phyloP scores from a whole-genome alignment of 495 filamentous ascomycete genomes.

The Xylaria palmicola region DNA sequence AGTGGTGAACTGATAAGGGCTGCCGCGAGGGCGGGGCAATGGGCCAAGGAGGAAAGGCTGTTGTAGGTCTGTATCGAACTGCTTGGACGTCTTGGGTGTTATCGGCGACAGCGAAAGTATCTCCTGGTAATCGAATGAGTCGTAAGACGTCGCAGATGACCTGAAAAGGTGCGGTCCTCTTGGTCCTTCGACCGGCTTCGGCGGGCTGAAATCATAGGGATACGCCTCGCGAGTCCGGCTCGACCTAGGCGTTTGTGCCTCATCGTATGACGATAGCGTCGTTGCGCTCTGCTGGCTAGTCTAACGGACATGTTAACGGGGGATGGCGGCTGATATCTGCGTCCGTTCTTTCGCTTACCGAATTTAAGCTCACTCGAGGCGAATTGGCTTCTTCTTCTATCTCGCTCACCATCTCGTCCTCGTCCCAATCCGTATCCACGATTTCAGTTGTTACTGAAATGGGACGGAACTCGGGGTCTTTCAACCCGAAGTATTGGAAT shows the following conservation, averaged over 20 bases:
- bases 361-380: conserved; percentile 63
- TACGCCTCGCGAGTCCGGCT: conserved; percentile 38
- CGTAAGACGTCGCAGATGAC: conserved; percentile 47
- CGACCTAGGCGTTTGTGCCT: conserved; percentile 66
- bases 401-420: conserved; percentile 52
- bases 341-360: conserved; percentile 48
- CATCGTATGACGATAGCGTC: conserved; percentile 74
- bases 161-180: conserved; percentile 89
- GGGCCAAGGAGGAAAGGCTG: conserved; percentile 35
- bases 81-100: conserved; percentile 41
- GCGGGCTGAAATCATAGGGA: conserved; percentile 31
- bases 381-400: conserved; percentile 57
- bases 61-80: conserved; percentile 33
- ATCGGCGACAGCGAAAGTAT: conserved; percentile 67
- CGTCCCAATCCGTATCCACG: conserved; percentile 73
- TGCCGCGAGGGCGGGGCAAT: conserved; percentile 34
- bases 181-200: conserved; percentile 72
- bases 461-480: conserved; percentile 46
- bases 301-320: conserved; percentile 37
- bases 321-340: neutral
- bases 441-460: conserved; percentile 68
- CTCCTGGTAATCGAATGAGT: conserved; percentile 57
- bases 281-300: conserved; percentile 65
- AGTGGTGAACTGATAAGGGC: conserved; percentile 49
- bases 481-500: conserved; percentile 47